Evolutionary conservation across 2,329 filamentous ascomycete genomes (phyloP), one percentile per base, ranked within the genome.

Genomic region (Sclerotinia subarctica): DNA sequence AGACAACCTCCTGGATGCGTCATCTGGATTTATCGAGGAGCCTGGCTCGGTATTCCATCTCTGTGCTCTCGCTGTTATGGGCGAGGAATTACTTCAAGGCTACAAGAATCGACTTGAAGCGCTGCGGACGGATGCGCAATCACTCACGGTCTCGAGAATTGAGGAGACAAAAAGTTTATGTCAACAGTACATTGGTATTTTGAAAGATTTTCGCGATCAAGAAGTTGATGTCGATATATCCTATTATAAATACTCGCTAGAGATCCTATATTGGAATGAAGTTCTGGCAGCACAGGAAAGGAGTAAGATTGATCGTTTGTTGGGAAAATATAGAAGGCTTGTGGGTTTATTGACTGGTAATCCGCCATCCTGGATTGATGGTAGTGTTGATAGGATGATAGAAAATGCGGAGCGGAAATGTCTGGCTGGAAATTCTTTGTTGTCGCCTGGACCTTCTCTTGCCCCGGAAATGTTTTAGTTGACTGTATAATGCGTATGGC

Each of bases 191-290:
- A 32, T 73, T 15, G 24, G 62, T n/a, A 71, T 73, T 29, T n/a
- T 73, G 7, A 68, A 69, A 42, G 71, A 73, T 42, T 72, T 69
- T 47, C 56, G 68, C n/a, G 38, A 70, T 47, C 58, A 67, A 21
- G 63, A 65, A 6, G 46, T 65, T 13, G 67, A 59, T 42, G 64
- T 70, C 13, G 68, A 73, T 29, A 62, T 70, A 38, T 68, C 67
- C 7, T 69, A 70, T 26, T 73, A 73, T 42, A 73, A 70, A 64
- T 60, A 72, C 32, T 69, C 72, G 24, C 38, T 73, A 26, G 69
- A 72, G 26, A 69, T 73, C 2, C 58, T 72, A 35, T 70, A 70
- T 49, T 62, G 58, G 52, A 66, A 72, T 29, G 63, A 69, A 29
- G 42, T 38, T 47, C 46, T 66, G 19, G 70, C 32, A 26, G 47